phyloP scores from a whole-genome alignment of 23 red algal genomes.

The Gracilaria caudata region DNA sequence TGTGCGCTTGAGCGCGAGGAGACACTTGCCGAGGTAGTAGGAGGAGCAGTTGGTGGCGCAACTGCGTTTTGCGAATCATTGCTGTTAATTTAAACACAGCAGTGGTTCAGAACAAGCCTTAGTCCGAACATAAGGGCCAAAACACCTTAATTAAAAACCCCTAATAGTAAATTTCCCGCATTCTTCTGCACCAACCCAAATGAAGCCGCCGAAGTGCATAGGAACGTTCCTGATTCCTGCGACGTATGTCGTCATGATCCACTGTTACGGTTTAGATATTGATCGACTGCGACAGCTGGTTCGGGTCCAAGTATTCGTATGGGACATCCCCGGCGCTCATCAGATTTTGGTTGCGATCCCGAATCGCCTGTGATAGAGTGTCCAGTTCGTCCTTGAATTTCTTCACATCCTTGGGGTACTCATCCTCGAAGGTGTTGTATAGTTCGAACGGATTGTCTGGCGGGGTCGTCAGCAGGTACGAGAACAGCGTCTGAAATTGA shows the following conservation, averaged over 20 bases:
- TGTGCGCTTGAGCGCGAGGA: not conserved
- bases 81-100: not conserved
- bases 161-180: not conserved
- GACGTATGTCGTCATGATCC: too few relatives aligned
- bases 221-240: too few relatives aligned
- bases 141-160: not conserved
- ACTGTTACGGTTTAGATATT: slow-evolving; percentile 50
- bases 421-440: slow-evolving; percentile 23
- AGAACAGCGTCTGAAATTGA: slow-evolving; percentile 58
- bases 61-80: not conserved
- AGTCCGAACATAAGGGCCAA: not conserved
- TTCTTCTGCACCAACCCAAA: too few relatives aligned
- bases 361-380: slow-evolving; percentile 13
- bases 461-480: slow-evolving; percentile 45
- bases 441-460: too few relatives aligned
- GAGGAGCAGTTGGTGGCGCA: not conserved
- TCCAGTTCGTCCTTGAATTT: slow-evolving; percentile 27
- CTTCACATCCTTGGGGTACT: not conserved
- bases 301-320: slow-evolving; percentile 57
- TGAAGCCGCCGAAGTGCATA: too few relatives aligned
- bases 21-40: not conserved
- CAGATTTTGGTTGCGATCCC: slow-evolving; percentile 11
- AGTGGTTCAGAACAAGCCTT: not conserved
- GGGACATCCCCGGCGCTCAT: slow-evolving; percentile 17
- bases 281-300: slow-evolving; percentile 31